These are phyloP conservation scores for Myotisia sp. DNA, from an alignment of 2,329 filamentous ascomycete genomes.

Conservation along the genomic window DNA sequence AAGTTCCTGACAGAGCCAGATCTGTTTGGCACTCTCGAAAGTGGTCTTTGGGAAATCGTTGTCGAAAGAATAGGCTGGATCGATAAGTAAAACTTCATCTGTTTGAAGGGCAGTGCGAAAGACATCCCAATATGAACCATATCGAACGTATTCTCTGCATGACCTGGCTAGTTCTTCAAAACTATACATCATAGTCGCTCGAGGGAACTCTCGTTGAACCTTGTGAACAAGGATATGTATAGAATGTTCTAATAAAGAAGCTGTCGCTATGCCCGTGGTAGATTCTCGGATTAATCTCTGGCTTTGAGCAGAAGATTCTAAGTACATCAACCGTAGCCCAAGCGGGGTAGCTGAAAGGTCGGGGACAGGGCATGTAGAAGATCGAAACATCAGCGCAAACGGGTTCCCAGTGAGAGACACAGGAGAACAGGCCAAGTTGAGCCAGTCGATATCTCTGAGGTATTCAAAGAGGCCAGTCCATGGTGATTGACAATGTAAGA, in stretches of 20 bases:
- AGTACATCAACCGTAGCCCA: constrained; percentile 13
- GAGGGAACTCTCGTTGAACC: constrained; percentile 11
- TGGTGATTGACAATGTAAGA: constrained; percentile 9
- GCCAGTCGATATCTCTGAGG: constrained; percentile 13
- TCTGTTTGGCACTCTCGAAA: constrained; percentile 11
- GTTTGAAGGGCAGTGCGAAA: constrained; percentile 11
- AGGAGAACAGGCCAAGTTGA: constrained; percentile 9
- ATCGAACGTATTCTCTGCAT: constrained; percentile 12
- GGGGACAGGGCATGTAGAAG: constrained; percentile 11
- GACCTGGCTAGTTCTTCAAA: constrained; percentile 11
- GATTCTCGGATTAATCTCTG: constrained; percentile 11
- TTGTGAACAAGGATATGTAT: constrained; percentile 10
- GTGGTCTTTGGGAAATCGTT: constrained; percentile 11
- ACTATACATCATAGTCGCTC: constrained; percentile 8
- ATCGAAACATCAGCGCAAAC: constrained; percentile 13
- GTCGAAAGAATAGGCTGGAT: constrained; percentile 13
- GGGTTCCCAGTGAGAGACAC: constrained; percentile 9
- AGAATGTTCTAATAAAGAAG: constrained; percentile 6
- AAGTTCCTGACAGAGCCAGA: constrained; percentile 12
- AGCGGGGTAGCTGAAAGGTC: constrained; percentile 11
- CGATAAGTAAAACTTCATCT: constrained; percentile 13
- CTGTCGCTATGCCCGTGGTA: constrained; percentile 2
- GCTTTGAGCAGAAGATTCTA: constrained; percentile 12
- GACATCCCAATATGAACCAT: constrained; percentile 13
- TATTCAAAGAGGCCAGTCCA: constrained; percentile 12